Evolutionary conservation across 768 basidiomycete species (phyloP), one percentile per base, ranked within the genome.

Genomic region (Pulveroboletus sp.): DNA sequence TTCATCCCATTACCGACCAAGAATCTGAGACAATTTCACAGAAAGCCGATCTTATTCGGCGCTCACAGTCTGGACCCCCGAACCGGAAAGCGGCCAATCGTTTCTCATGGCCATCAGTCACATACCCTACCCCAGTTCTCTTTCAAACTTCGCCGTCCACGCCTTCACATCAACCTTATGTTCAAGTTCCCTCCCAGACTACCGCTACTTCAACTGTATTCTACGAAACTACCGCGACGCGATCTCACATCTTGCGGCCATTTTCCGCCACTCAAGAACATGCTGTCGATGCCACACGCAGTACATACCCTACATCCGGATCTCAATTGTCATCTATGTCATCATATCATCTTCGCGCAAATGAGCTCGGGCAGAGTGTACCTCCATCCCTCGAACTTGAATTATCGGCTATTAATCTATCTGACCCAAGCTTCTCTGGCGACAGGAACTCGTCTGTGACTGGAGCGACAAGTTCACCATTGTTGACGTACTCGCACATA

Each of bases 141-240:
- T 74, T 79, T 32, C 80, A 80, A 43, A 73, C 81, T 12, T 56
- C 59, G 3, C 50, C 65, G 27, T 54, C 65, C 32, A 48, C 42
- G 4, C 65, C 48, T 57, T 51, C 74, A 73, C 53, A 69, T 71
- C 51, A 51, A 39, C 54, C 54, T 44, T 62, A 57, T 47, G 56
- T 58, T 43, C 68, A 61, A 69, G 57, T 46, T 43, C 65, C 61
- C 66, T 48, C 65, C 63, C 62, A 49, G 37, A 18, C 43, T 28
- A 58, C 71, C 50, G 77, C 77, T 62, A 60, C 76, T 58, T 71
- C 76, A 56, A 82, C 79, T 78, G 80, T 85, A 77, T 85, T 73
- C 71, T 85, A 84, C 64, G 79, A 85, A 71, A 83, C 82, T 27
- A 73, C 66, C 28, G 64, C 66, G 56, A 60, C 76, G 48, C 70